Evolutionary conservation across 2,329 filamentous ascomycete species (phyloP), one percentile per base, ranked within the genome.

Genomic region (Seiridium cupressi): DNA sequence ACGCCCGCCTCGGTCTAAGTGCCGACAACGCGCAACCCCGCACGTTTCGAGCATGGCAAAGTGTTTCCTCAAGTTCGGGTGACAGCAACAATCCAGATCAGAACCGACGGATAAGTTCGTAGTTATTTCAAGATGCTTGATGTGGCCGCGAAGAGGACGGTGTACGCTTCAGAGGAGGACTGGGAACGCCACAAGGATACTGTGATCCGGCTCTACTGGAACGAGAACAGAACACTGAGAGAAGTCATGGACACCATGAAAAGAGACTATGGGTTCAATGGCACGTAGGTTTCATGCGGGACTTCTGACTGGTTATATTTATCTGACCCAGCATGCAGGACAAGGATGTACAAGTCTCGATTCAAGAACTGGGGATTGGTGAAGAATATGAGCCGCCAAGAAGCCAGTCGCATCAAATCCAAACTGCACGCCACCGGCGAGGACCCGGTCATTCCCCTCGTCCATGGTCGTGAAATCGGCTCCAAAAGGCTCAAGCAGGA

Each of bases 161-260:
- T 26, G 18, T 26, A 26, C 18, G 18, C 18, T 26, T 26, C 18
- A 26, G 18, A 26, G 18, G 18, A 26, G 18, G 63, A 67, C 59
- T 65, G 64, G 64, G 61, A 53, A 7, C 54, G 32, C 38, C 60
- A 65, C 51, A 64, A 59, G 61, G 59, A 64, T 13, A 60, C 56
- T 0, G 64, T 65, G 31, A 63, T 61, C n/a, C 54, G 58, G 4
- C 62, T 67, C 6, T 65, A 66, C 36, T 63, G 64, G 56, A 61
- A 64, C 31, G 61, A 67, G 56, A 60, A 63, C 54, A 65, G 54
- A 47, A 58, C 63, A 10, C 53, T 66, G 26, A 64, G 61, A 26
- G 64, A 66, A 40, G 63, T 67, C 13, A 55, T 65, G 59, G 59
- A 57, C 2, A 62, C 62, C 9, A 67, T 67, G 65, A 58, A 59